Conservation (phyloP, 345 rosid species). For the Schrenkiella parvula region DNA sequence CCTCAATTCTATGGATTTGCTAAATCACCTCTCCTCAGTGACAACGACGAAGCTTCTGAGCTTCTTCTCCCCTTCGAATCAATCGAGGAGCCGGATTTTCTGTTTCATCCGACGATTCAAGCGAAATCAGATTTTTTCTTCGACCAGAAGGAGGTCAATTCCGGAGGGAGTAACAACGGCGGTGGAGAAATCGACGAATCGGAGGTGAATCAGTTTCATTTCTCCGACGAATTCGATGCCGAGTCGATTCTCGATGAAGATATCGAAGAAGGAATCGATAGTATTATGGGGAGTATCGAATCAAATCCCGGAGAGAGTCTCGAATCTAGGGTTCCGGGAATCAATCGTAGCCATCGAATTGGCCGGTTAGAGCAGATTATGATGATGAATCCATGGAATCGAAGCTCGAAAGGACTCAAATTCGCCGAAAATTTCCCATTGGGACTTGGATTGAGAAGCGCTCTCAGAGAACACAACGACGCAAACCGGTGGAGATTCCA, state of each 20-base stretch:
- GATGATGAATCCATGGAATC: conserved; percentile 34
- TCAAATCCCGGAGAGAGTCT: conserved; percentile 11
- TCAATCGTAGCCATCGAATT: not conserved
- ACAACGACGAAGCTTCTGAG: conserved; percentile 52
- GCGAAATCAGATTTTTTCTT: conserved; percentile 31
- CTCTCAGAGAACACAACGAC: conserved; percentile 44
- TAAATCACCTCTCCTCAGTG: conserved; percentile 32
- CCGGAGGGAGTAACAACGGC: conserved; percentile 25
- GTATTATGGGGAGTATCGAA: conserved; percentile 62
- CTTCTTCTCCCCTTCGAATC: conserved; percentile 58
- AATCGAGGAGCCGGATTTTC: conserved; percentile 50
- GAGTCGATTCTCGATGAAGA: conserved; percentile 82
- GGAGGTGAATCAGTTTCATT: conserved; percentile 1
- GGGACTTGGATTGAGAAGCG: conserved; percentile 41
- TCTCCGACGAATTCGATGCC: conserved; percentile 62
- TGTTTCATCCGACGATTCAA: conserved; percentile 43
- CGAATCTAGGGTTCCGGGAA: not conserved
- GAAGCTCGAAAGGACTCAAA: conserved; percentile 34
- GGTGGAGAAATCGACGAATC: conserved; percentile 36
- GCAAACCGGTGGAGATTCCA: conserved; percentile 46
- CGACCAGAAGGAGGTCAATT: conserved; percentile 37
- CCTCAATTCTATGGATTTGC: conserved; percentile 38
- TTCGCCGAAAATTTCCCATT: conserved; percentile 32
- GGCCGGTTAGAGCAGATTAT: conserved; percentile 27
- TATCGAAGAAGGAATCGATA: conserved; percentile 62